phyloP scores from a whole-genome alignment of 495 filamentous ascomycete species.

The Xylaria intraflava region DNA sequence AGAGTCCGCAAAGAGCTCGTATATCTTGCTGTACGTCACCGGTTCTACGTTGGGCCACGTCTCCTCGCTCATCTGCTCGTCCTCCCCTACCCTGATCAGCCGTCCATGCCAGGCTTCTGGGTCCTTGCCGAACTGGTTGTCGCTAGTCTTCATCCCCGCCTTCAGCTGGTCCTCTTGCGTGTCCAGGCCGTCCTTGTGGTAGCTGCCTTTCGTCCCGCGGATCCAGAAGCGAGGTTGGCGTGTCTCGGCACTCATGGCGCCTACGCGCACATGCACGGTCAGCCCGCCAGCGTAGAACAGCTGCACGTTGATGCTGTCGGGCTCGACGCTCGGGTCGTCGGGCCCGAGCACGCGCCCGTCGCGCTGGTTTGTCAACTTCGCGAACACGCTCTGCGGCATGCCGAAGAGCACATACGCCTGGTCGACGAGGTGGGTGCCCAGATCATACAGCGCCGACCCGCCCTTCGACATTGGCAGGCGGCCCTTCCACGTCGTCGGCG shows the following conservation, averaged over 20 bases:
- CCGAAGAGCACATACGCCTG: slow-evolving; percentile 77
- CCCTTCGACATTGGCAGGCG: slow-evolving; percentile 52
- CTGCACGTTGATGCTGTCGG: slow-evolving; percentile 64
- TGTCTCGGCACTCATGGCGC: slow-evolving; percentile 61
- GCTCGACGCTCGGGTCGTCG: slow-evolving; percentile 48
- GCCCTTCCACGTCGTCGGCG: slow-evolving; percentile 60
- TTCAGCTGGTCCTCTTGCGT: slow-evolving; percentile 77
- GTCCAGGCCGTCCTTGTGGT: slow-evolving; percentile 73
- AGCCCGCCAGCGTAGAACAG: slow-evolving; percentile 56
- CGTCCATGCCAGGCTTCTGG: slow-evolving; percentile 35
- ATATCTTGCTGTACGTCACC: slow-evolving; percentile 67
- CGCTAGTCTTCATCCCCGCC: slow-evolving; percentile 57
- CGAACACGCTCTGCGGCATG: slow-evolving; percentile 61
- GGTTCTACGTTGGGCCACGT: slow-evolving; percentile 57
- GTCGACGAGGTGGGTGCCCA: slow-evolving; percentile 79
- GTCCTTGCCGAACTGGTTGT: slow-evolving; percentile 63
- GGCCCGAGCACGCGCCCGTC: slow-evolving; percentile 33
- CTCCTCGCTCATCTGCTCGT: slow-evolving; percentile 34
- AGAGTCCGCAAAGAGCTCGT: slow-evolving; percentile 61
- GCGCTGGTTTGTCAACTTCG: slow-evolving; percentile 61
- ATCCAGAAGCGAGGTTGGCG: slow-evolving; percentile 76
- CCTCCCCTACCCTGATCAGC: slow-evolving; percentile 34
- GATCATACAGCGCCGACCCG: slow-evolving; percentile 70
- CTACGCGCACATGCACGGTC: slow-evolving; percentile 61
- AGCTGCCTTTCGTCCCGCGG: slow-evolving; percentile 72